phyloP scores from a whole-genome alignment of 371 early-diverging fungal genomes.

The Syncephalastrum contaminatum region DNA sequence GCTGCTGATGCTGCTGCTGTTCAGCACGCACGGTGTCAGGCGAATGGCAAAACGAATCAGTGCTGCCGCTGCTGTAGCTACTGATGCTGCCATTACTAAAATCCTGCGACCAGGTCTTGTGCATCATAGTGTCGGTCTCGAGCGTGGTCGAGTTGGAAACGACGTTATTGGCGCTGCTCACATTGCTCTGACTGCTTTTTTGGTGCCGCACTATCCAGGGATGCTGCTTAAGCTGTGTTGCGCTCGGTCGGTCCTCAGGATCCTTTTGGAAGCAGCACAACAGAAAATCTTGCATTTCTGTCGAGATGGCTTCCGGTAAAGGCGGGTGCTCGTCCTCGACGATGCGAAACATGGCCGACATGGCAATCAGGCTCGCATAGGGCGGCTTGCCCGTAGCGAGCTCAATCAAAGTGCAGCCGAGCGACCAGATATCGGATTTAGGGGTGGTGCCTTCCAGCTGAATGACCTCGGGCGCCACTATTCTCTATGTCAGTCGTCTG shows the following conservation, averaged over 20 bases:
- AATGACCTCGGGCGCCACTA: conserved; percentile 98
- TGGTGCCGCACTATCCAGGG: conserved; percentile 64
- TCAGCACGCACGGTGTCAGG: no score
- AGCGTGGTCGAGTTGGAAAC: no score
- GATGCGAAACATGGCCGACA: conserved; percentile 89
- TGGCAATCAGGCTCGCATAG: conserved; percentile 74
- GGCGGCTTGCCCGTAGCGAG: conserved; percentile 87
- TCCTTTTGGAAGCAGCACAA: conserved; percentile 80
- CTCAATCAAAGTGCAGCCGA: conserved; percentile 89
- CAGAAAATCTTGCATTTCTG: conserved; percentile 75
- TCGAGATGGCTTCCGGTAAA: conserved; percentile 79
- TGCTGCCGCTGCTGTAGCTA: no score
- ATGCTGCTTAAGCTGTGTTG: conserved; percentile 65
- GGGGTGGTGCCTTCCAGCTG: conserved; percentile 78
- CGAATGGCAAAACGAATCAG: no score
- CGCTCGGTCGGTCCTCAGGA: conserved; percentile 69
- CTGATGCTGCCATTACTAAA: no score
- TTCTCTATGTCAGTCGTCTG: not conserved
- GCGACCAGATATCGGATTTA: conserved; percentile 87
- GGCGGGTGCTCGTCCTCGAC: conserved; percentile 91
- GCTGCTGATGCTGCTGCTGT: no score
- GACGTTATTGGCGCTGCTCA: no score
- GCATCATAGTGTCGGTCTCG: no score
- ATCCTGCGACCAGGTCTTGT: no score
- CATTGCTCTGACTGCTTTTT: not conserved